phyloP scores from a whole-genome alignment of 1,284 basidiomycete genomes.

The Sporisorium exsertum region DNA sequence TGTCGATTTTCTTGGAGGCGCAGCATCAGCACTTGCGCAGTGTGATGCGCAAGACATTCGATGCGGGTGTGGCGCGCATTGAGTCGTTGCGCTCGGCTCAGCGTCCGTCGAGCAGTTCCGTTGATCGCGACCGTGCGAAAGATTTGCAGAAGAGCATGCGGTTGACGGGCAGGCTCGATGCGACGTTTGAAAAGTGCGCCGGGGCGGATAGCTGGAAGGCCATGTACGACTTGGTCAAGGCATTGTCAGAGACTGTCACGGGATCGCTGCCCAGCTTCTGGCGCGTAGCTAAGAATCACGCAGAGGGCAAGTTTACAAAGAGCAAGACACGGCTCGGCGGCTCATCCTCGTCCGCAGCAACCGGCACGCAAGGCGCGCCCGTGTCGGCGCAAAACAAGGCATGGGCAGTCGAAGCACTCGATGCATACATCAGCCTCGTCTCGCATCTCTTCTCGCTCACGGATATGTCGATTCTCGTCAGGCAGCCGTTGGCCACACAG shows the following conservation, averaged over 20 bases:
- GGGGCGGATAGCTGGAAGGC: conserved; percentile 77
- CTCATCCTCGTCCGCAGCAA: background rate
- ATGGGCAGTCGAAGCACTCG: conserved; percentile 91
- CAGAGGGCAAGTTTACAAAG: conserved; percentile 73
- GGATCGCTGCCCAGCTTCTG: conserved; percentile 88
- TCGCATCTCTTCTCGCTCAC: conserved; percentile 92
- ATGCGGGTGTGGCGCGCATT: conserved; percentile 60
- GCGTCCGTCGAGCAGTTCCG: conserved; percentile 71
- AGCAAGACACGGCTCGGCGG: conserved; percentile 9
- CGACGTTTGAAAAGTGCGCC: conserved; percentile 45
- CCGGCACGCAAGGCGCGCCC: conserved; percentile 56
- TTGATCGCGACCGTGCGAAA: conserved; percentile 74
- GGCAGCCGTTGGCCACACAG: conserved; percentile 71
- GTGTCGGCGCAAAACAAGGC: conserved; percentile 84
- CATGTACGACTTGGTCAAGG: conserved; percentile 76
- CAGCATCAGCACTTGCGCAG: conserved; percentile 88
- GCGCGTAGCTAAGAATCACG: conserved; percentile 88
- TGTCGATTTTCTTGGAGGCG: conserved; percentile 93
- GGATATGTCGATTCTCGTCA: conserved; percentile 75
- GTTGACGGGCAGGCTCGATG: conserved; percentile 45
- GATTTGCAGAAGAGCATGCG: conserved; percentile 68
- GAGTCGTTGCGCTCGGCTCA: conserved; percentile 20
- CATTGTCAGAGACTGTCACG: conserved; percentile 72
- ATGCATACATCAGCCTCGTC: conserved; percentile 84
- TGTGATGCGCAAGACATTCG: conserved; percentile 80